phyloP scores from a whole-genome alignment of 192 early-diverging fungal species.

The Piromyces sp. region DNA sequence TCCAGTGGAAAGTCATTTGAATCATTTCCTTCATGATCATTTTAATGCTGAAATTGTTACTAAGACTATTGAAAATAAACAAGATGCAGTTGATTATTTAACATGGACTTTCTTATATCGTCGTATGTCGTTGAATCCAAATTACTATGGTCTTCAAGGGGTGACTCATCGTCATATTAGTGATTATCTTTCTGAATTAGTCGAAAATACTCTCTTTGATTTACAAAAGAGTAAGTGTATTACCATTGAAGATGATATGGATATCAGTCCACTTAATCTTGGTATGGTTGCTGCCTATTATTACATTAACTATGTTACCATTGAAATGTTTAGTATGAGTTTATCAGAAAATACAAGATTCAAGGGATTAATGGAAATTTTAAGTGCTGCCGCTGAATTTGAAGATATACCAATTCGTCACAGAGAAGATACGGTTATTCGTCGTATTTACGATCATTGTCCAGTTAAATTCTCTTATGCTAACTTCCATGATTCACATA shows the following conservation, averaged over 20 bases:
- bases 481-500: slow-evolving; percentile 72
- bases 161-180: slow-evolving; percentile 69
- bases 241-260: slow-evolving; percentile 45
- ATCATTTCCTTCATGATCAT: slow-evolving; percentile 86
- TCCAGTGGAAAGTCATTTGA: slow-evolving; percentile 86
- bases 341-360: slow-evolving; percentile 73
- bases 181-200: slow-evolving; percentile 83
- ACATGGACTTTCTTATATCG: slow-evolving; percentile 98
- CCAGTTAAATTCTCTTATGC: slow-evolving; percentile 53
- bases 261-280: slow-evolving; percentile 68
- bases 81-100: slow-evolving; percentile 96
- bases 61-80: slow-evolving; percentile 86
- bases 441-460: slow-evolving; percentile 60
- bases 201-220: slow-evolving; percentile 77
- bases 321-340: slow-evolving; percentile 83
- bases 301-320: slow-evolving; percentile 82
- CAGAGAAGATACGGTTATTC: slow-evolving; percentile 68
- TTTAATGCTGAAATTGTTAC: slow-evolving; percentile 95
- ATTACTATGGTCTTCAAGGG: slow-evolving; percentile 75
- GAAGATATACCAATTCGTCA: slow-evolving; percentile 81
- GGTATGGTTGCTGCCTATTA: slow-evolving; percentile 98
- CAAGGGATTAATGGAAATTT: slow-evolving; percentile 78
- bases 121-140: slow-evolving; percentile 88
- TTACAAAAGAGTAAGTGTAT: slow-evolving; percentile 73
- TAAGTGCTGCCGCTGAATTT: slow-evolving; percentile 85